Conservation (phyloP, 352 stramenopile species). For the Phytopythium ostracodes region DNA sequence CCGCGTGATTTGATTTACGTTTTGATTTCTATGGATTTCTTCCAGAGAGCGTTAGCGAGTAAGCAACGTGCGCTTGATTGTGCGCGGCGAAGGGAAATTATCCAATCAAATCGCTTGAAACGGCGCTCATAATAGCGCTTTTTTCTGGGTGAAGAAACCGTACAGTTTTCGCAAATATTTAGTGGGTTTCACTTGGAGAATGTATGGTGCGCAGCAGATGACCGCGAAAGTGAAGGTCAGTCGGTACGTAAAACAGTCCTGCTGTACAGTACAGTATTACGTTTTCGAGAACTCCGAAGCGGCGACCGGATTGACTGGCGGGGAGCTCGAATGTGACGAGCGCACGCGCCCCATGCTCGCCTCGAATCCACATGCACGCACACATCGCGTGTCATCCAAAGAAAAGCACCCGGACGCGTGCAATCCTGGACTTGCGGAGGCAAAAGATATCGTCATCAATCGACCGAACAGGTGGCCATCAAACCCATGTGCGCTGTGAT, state of each 20-base stretch:
- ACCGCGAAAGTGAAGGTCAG: background rate
- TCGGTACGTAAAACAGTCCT: background rate
- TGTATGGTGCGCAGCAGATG: background rate
- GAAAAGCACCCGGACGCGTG: background rate
- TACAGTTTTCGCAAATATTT: background rate
- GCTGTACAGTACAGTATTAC: too few relatives aligned
- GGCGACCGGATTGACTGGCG: slow-evolving; percentile 1
- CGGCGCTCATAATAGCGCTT: background rate
- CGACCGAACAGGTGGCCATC: too few relatives aligned
- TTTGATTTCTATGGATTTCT: background rate
- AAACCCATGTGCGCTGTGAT: too few relatives aligned
- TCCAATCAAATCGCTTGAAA: background rate
- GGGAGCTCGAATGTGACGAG: background rate
- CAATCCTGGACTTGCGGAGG: too few relatives aligned
- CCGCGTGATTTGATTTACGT: background rate
- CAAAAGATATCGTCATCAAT: too few relatives aligned
- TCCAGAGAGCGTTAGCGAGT: too few relatives aligned
- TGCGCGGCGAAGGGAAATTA: background rate
- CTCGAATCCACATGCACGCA: background rate
- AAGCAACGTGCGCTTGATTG: background rate
- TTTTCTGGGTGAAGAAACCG: background rate
- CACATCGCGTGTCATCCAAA: background rate
- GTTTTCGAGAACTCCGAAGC: too few relatives aligned
- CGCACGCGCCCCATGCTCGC: background rate
- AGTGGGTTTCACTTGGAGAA: background rate